Evolutionary conservation across 2,329 filamentous ascomycete genomes (phyloP), one percentile per base, ranked within the genome.

Genomic region (Fusarium burgessii): DNA sequence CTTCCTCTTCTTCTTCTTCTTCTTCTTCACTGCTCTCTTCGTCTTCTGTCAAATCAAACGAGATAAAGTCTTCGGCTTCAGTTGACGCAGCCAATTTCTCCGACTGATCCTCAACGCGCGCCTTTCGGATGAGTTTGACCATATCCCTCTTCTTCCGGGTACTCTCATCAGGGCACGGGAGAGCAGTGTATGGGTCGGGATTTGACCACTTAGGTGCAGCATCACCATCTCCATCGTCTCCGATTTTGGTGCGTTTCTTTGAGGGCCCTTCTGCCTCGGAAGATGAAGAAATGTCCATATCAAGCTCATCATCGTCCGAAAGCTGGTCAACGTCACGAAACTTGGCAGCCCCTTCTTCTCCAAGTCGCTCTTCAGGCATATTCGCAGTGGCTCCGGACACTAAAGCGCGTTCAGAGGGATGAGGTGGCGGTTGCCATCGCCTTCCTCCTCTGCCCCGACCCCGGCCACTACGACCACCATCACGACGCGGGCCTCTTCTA

Each of bases 51-150:
- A 92, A 85, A 72, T 91, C 92, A 65, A 95, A 93, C 0, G 95
- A 97, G 59, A 99, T 97, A 78, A 98, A 98, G 73, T 99, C 95
- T 62, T 92, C 91, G 25, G 87, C 85, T 49, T 90, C 87, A 2
- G 87, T 84, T 25, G 89, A 85, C 2, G 86, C 82, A 14, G 84
- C 82, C 1, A 84, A 80, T 33, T 87, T 84, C 29, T 84, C 82
- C 13, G 82, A 77, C 9, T 82, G 80, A 6, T 84, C 82, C 40
- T 91, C 88, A 36, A 94, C 85, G 50, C 95, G 93, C 4, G 95
- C 93, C 78, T 97, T 98, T 74, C 95, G 91, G 74, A 98, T 98
- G 66, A 97, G 82, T 76, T 97, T 93, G 38, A 98, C 93, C 41
- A 98, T 91, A 72, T 98, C 94, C 73, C 90, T 91, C 80, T 92